These are phyloP conservation scores for Erythrobasidium hasegawianum DNA, from an alignment of 1,284 basidiomycete species.

Conservation along the genomic window DNA sequence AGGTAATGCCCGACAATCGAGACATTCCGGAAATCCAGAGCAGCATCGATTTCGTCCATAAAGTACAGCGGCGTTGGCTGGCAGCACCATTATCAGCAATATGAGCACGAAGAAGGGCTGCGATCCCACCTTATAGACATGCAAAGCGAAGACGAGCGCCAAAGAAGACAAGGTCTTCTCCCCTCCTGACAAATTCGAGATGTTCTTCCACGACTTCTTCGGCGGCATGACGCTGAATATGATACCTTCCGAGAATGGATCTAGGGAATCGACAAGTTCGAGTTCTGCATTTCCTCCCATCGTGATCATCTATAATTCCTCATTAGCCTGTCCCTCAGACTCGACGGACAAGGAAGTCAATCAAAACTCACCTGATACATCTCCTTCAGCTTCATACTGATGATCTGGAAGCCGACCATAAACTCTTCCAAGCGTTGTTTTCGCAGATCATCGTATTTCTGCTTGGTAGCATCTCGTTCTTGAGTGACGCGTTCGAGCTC, in stretches of 20 bases:
- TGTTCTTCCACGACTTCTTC: slow-evolving; percentile 91
- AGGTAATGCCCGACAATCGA: slow-evolving; percentile 98
- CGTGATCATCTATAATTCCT: slow-evolving; percentile 83
- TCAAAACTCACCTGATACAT: slow-evolving; percentile 95
- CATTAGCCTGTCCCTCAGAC: too few species aligned
- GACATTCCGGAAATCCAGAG: slow-evolving; percentile 95
- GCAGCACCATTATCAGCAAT: slow-evolving; percentile 62
- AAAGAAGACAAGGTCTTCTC: slow-evolving; percentile 58
- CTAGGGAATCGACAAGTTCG: slow-evolving; percentile 94
- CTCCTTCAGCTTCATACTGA: slow-evolving; percentile 95
- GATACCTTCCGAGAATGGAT: slow-evolving; percentile 97
- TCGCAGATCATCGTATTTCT: slow-evolving; percentile 75
- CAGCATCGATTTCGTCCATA: slow-evolving; percentile 91
- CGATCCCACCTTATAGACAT: slow-evolving; percentile 67
- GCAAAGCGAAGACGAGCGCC: slow-evolving; percentile 95
- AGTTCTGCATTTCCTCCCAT: slow-evolving; percentile 97
- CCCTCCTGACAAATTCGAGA: slow-evolving; percentile 89
- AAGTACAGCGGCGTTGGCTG: slow-evolving; percentile 48
- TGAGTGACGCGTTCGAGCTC: slow-evolving; percentile 79
- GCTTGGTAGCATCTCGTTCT: slow-evolving; percentile 76
- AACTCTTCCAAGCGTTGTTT: slow-evolving; percentile 92
- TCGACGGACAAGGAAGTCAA: too few species aligned
- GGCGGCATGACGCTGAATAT: slow-evolving; percentile 99
- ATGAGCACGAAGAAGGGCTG: slow-evolving; percentile 73
- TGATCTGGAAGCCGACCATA: slow-evolving; percentile 92